These are phyloP conservation scores for Singerocomus rubriflavus DNA, from an alignment of 1,284 basidiomycete species.

Conservation along the genomic window DNA sequence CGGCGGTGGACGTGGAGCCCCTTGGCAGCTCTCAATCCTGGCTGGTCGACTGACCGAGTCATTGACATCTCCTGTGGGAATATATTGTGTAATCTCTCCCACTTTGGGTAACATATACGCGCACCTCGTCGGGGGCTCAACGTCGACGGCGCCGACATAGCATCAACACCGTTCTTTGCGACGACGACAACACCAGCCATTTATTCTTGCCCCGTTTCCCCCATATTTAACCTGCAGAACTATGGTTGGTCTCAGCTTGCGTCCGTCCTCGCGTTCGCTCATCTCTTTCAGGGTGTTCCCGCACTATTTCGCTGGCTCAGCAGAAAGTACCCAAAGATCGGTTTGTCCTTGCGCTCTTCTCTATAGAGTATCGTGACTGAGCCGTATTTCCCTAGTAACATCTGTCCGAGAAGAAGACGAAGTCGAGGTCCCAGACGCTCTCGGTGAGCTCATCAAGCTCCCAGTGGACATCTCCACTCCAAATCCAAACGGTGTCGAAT, in stretches of 20 bases:
- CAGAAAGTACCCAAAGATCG: constrained; percentile 95
- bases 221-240: neutral
- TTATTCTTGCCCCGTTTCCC: neutral
- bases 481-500: constrained; percentile 97
- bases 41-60: constrained; percentile 10
- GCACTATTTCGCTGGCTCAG: constrained; percentile 94
- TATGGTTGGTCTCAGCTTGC: constrained; percentile 18
- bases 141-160: constrained; percentile 1
- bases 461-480: constrained; percentile 81
- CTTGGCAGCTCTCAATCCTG: neutral
- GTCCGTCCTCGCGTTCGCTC: neutral
- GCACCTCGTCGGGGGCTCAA: neutral
- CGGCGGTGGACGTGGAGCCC: neutral
- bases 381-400: constrained; percentile 46
- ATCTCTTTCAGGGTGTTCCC: constrained; percentile 74
- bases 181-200: neutral
- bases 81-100: constrained; percentile 21
- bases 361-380: neutral
- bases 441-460: constrained; percentile 67
- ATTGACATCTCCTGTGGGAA: constrained; percentile 23
- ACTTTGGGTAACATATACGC: constrained; percentile 9
- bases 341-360: constrained; percentile 40
- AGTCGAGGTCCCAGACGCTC: constrained; percentile 60
- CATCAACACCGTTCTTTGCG: neutral
- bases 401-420: constrained; percentile 85